phyloP scores from a whole-genome alignment of 805 yeast genomes.

The Metschnikowia henanensis region DNA sequence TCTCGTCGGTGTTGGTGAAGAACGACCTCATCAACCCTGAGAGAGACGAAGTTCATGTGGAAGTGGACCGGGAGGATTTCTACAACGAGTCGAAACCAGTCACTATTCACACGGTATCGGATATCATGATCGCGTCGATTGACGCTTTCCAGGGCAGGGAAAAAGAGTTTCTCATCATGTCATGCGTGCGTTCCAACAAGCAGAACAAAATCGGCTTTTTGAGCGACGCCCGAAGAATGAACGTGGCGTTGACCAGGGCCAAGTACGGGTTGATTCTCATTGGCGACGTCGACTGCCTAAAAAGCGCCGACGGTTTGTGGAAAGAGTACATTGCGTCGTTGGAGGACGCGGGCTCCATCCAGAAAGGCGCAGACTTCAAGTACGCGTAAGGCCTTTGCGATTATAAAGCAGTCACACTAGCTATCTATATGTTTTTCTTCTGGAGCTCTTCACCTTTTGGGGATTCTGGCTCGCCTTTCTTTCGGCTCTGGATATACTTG shows the following conservation, averaged over 20 bases:
- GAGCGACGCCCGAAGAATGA: slow-evolving; percentile 81
- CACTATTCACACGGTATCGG: slow-evolving; percentile 49
- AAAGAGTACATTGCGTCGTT: slow-evolving; percentile 17
- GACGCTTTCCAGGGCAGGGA: slow-evolving; percentile 65
- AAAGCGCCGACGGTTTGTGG: slow-evolving; percentile 17
- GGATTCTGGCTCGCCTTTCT: slow-evolving; percentile 24
- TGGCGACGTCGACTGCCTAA: slow-evolving; percentile 18
- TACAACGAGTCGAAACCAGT: slow-evolving; percentile 44
- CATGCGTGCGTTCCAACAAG: slow-evolving; percentile 67
- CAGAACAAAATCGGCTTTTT: slow-evolving; percentile 77
- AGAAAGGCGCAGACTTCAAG: slow-evolving; percentile 9
- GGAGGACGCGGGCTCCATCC: slow-evolving; percentile 13
- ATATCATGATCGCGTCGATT: slow-evolving; percentile 43
- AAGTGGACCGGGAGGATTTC: slow-evolving; percentile 63
- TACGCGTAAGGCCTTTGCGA: not conserved
- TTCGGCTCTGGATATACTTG: slow-evolving; percentile 45
- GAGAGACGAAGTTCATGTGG: slow-evolving; percentile 45
- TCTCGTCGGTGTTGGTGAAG: slow-evolving; percentile 49
- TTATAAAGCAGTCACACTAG: too few relatives aligned
- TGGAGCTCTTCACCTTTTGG: slow-evolving; percentile 7
- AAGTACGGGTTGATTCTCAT: slow-evolving; percentile 64
- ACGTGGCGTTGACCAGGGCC: slow-evolving; percentile 89
- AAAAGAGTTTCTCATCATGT: slow-evolving; percentile 50
- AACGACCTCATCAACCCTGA: slow-evolving; percentile 59
- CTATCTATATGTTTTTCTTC: not conserved